phyloP scores from a whole-genome alignment of 2,329 filamentous ascomycete species.

The Pseudopyrenochaeta lycopersici region DNA sequence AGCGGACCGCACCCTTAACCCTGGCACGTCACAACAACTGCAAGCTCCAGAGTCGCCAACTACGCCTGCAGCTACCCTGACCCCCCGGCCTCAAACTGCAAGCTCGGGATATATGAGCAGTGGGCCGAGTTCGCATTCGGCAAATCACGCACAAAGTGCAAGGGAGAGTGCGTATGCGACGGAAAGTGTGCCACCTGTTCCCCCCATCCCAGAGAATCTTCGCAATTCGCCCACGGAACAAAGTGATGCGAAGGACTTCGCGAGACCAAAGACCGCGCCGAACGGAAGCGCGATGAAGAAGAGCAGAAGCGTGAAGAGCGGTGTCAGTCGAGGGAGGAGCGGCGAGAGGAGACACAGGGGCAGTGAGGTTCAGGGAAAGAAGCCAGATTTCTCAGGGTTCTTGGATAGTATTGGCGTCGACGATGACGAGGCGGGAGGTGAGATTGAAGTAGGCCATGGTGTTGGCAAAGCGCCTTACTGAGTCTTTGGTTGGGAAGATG shows the following conservation, averaged over 20 bases:
- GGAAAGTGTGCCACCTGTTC: constrained; percentile 41
- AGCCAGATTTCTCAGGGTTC: constrained; percentile 43
- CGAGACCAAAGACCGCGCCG: constrained; percentile 33
- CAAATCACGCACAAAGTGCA: constrained; percentile 16
- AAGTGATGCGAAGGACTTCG: constrained; percentile 17
- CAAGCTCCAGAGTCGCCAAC: constrained; percentile 2
- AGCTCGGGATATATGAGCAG: constrained; percentile 2
- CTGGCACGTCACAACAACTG: constrained; percentile 1
- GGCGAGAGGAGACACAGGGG: constrained; percentile 24
- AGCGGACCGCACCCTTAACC: constrained; percentile 23
- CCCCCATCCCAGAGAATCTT: constrained; percentile 42
- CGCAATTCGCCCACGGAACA: constrained; percentile 14
- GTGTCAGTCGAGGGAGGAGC: constrained; percentile 27
- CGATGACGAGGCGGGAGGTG: constrained; percentile 31
- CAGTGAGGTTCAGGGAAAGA: constrained; percentile 14
- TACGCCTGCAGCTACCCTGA: constrained; percentile 34
- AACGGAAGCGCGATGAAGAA: constrained; percentile 26
- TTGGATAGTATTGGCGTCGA: constrained; percentile 47
- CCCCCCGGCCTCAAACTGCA: constrained; percentile 25
- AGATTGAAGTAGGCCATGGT: constrained; percentile 9
- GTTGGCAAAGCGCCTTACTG: constrained; percentile 40
- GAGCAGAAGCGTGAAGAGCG: constrained; percentile 39
- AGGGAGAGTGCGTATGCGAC: constrained; percentile 21
- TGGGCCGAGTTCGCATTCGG: constrained; percentile 7
- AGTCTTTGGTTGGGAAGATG: neutral